A percentile compares a stretch with the other conserved stretches of the same genome.
Evolutionary conservation across 805 yeast genomes (phyloP).

Genomic region (Candida orba): DNA sequence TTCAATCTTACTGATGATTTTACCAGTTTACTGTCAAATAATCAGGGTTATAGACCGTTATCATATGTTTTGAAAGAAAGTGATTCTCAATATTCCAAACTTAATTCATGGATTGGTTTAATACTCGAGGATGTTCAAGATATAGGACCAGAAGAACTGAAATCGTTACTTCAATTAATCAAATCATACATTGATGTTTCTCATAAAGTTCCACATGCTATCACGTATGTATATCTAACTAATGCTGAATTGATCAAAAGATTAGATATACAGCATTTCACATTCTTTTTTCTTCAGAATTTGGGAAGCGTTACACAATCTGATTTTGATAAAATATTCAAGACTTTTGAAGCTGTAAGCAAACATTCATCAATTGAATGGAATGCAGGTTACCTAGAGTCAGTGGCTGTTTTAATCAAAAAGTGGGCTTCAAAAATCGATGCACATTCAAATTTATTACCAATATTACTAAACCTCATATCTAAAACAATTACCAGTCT

Average conservation of each 20-base stretch:
- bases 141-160: neutral
- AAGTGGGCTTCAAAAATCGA: neutral
- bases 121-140: slow-evolving; percentile 5
- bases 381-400: slow-evolving; percentile 7
- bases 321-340: neutral
- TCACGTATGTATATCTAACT: slow-evolving; percentile 6
- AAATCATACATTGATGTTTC: slow-evolving; percentile 6
- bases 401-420: slow-evolving; percentile 3
- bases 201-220: slow-evolving; percentile 4
- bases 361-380: slow-evolving; percentile 1
- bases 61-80: slow-evolving; percentile 4
- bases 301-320: neutral
- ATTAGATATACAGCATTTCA: slow-evolving; percentile 1
- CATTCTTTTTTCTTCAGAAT: slow-evolving; percentile 9
- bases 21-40: slow-evolving; percentile 8
- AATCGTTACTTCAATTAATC: slow-evolving; percentile 5
- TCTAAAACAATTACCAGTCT: neutral
- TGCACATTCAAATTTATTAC: too few species aligned
- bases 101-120: slow-evolving; percentile 11
- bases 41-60: slow-evolving; percentile 4
- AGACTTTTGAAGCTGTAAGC: slow-evolving; percentile 3
- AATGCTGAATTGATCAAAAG: slow-evolving; percentile 1
- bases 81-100: neutral
- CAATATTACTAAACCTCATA: too few species aligned
- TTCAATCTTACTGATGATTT: slow-evolving; percentile 2